Evolutionary conservation across 441 rosid species (phyloP), one percentile per base, ranked within the genome.

Genomic region (Gossypium davidsonii): DNA sequence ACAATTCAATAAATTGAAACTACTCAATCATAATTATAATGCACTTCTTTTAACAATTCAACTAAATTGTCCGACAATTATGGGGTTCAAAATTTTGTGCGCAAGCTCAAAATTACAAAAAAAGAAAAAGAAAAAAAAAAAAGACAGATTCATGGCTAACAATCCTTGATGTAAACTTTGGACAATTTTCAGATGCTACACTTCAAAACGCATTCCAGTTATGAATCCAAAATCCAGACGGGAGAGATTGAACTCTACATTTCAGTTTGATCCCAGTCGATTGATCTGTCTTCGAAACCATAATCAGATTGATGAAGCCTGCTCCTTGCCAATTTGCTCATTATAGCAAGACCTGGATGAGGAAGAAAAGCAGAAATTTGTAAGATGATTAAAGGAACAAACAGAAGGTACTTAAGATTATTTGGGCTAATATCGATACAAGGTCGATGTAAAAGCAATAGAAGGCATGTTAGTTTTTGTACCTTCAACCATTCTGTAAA

Each of bases 401-500:
- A 37, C 14, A 5, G 21, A 15, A 17, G 52, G 28, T 3, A 31
- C 55, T 15, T n/a, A 15, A 46, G 20, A 14, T 46, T 23, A n/a
- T 56, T 56, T 4, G 60, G 60, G 37, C 12, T 46, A 21, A 25
- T n/a, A 18, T 63, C n/a, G 10, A 67, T 15, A 48, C 7, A 12
- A 12, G 5, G 26, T 26, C 56, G 7, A 46, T 28, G 59, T 44
- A 28, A 44, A 18, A 61, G 34, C 51, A 67, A 71, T 25, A 63
- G 31, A 7, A 4, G 23, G 11, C 18, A 17, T 17, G 12, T 56
- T 63, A 12, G 14, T 10, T 20, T 39, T 8, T 23, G 21, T 85
- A 95, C 99, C 99, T 90, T 95, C 94, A 51, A 95, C 81, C 90
- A 95, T 85, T 82, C 76, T 89, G 88, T 91, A 89, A 71, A 93